These are phyloP conservation scores for Didymella keratinophila DNA, from an alignment of 2,329 filamentous ascomycete species.

Conservation along the genomic window DNA sequence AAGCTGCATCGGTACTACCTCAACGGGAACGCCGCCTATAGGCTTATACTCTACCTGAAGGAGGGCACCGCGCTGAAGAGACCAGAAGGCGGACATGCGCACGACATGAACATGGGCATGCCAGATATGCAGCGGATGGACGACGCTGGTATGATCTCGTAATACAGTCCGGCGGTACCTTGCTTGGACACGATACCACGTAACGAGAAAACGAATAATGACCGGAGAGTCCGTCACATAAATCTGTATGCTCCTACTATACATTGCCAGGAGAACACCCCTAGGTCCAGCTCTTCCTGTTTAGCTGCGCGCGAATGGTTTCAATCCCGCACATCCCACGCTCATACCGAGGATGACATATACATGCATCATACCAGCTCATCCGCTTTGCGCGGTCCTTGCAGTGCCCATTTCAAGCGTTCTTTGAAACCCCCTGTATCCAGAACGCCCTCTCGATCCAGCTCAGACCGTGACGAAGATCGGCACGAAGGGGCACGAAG, in stretches of 20 bases:
- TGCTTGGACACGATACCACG: background rate
- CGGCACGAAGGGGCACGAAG: conserved; percentile 23
- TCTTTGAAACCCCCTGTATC: conserved; percentile 5
- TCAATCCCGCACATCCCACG: background rate
- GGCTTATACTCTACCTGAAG: conserved; percentile 83
- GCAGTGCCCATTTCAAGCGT: too few relatives aligned
- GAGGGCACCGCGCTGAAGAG: conserved; percentile 46
- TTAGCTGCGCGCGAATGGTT: background rate
- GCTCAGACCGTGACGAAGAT: background rate
- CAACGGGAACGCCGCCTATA: conserved; percentile 93
- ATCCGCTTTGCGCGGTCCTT: background rate
- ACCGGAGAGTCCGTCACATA: background rate
- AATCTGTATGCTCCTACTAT: background rate
- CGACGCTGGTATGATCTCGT: conserved; percentile 11
- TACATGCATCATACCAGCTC: background rate
- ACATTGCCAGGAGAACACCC: background rate
- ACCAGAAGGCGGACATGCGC: conserved; percentile 22
- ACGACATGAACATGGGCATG: conserved; percentile 12
- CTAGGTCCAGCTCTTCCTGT: background rate
- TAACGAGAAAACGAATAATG: background rate
- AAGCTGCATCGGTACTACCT: conserved; percentile 94
- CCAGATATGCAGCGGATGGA: conserved; percentile 14
- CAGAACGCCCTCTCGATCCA: conserved; percentile 20
- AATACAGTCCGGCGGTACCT: background rate
- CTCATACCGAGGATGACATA: background rate